Evolutionary conservation across 2,329 filamentous ascomycete species (phyloP).

Genomic region (Claviceps lovelessii): DNA sequence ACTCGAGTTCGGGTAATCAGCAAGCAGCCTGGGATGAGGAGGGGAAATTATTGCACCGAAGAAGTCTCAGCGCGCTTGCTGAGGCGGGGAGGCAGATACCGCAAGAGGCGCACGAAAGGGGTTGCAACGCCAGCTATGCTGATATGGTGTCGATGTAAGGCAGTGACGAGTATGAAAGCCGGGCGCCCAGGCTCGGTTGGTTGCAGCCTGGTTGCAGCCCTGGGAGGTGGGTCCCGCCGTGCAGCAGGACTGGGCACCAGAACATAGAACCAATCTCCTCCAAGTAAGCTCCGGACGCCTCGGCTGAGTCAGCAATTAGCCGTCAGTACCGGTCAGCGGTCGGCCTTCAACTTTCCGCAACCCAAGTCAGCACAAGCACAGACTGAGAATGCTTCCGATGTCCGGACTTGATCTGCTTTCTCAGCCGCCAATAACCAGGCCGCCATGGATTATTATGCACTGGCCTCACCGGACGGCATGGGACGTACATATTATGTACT

Average conservation of each 20-base stretch:
- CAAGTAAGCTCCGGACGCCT: neutral
- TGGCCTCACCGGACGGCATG: too few species aligned
- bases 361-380: too few species aligned
- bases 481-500: too few species aligned
- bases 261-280: too few species aligned
- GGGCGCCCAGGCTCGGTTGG: constrained; percentile 11
- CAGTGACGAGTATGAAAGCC: constrained; percentile 14
- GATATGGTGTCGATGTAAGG: constrained; percentile 4
- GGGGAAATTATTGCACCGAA: neutral
- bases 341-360: too few species aligned
- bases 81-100: neutral
- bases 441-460: too few species aligned
- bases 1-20: neutral
- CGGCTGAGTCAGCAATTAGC: neutral
- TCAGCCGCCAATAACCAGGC: too few species aligned
- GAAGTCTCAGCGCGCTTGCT: neutral
- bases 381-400: too few species aligned
- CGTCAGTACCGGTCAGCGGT: neutral
- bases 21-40: neutral
- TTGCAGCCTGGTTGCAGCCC: neutral
- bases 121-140: neutral
- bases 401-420: too few species aligned
- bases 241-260: too few species aligned
- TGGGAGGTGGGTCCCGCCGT: too few species aligned
- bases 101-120: neutral